Evolutionary conservation across 2,329 filamentous ascomycete genomes (phyloP).

Genomic region (Magnaporthiopsis rhizophila): DNA sequence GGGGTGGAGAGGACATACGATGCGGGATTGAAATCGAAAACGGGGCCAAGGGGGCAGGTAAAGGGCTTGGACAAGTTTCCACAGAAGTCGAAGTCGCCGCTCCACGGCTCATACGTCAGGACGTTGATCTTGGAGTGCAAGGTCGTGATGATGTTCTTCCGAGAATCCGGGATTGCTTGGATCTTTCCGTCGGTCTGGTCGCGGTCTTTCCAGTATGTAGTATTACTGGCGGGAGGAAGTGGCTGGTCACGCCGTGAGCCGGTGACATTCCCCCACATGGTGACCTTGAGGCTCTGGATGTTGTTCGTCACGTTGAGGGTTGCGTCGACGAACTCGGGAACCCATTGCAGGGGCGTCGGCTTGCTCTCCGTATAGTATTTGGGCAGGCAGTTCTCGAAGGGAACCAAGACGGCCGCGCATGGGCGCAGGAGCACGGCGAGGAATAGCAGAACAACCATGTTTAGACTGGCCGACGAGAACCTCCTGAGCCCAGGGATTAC

Average conservation of each 20-base stretch:
- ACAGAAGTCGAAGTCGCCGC: constrained; percentile 57
- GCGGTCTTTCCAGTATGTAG: constrained; percentile 51
- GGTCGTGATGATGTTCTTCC: constrained; percentile 51
- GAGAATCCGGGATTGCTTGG: constrained; percentile 44
- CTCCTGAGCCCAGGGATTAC: background rate
- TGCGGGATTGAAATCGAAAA: constrained; percentile 43
- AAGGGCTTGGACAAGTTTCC: constrained; percentile 44
- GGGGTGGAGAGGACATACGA: constrained; percentile 24
- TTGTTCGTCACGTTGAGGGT: constrained; percentile 55
- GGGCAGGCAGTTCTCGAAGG: constrained; percentile 78
- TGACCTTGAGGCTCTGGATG: constrained; percentile 63
- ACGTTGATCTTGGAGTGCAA: constrained; percentile 65
- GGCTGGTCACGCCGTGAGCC: constrained; percentile 52
- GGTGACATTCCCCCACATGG: constrained; percentile 84
- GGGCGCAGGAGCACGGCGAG: constrained; percentile 31
- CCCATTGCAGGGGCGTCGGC: constrained; percentile 66
- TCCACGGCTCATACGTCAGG: constrained; percentile 66
- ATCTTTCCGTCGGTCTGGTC: constrained; percentile 69
- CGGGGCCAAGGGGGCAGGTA: constrained; percentile 67
- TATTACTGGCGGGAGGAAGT: constrained; percentile 52
- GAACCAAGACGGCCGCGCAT: constrained; percentile 56
- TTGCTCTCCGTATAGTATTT: constrained; percentile 44
- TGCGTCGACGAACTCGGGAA: constrained; percentile 67
- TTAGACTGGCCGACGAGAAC: constrained; percentile 4
- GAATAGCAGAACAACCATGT: constrained; percentile 30